Evolutionary conservation across 768 basidiomycete species (phyloP), one percentile per base, ranked within the genome.

Genomic region (Coprinopsis strossmayeri): DNA sequence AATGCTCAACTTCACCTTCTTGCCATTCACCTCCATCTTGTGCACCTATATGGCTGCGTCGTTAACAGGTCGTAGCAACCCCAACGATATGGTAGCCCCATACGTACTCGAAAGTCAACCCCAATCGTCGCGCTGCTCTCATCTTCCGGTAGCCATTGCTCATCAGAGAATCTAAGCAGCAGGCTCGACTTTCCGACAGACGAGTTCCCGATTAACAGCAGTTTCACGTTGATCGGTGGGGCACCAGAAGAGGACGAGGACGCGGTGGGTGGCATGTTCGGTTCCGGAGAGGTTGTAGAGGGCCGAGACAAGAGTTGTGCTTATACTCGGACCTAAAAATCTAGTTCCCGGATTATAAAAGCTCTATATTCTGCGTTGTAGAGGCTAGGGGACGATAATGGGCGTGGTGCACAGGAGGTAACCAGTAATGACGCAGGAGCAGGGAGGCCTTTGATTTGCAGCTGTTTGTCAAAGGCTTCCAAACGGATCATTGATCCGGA

Each of bases 161-260:
- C 89, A 61, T 97, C 94, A 2, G 93, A 93, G 71, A 97, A 98
- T n/a, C 95, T 79, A 7, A 98, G 70, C 2, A 98, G 65, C 12
- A 98, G 71, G 57, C 90, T 92, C 53, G 87, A 91, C 73, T 93
- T 90, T 57, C 95, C 95, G 13, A 98, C 95, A 2, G 87, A 89
- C 9, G 87, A 86, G 60, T 91, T 91, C 28, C 88, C 88, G 43
- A 91, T 91, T 26, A 92, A 73, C 7, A 92, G 76, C 1, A 92
- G 74, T 66, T 92, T 92, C 62, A 85, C 81, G 48, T 91, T 91
- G 37, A 87, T 72, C 5, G 79, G 76, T 34, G 52, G 69, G 38
- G 56, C 62, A 2, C 57, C 57, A 51, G 48, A 25, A 2, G 48
- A 43, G 20, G 49, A 37, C 24, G 59, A 43, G 27, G 24, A 45